phyloP scores from a whole-genome alignment of 805 yeast genomes.

The Candida taoyuanica region DNA sequence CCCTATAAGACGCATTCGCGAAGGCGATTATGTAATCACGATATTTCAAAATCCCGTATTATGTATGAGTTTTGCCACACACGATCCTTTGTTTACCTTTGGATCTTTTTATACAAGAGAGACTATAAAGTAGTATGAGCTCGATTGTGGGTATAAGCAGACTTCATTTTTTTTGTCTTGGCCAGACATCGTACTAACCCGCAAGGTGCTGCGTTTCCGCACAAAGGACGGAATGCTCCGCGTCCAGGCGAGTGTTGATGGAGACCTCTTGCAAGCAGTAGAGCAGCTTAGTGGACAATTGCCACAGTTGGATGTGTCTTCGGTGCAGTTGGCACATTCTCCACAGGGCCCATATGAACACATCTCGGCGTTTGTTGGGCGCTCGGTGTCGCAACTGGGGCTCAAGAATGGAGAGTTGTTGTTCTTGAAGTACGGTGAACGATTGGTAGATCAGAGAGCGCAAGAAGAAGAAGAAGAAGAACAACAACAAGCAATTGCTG shows the following conservation, averaged over 20 bases:
- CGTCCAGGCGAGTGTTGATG: constrained; percentile 43
- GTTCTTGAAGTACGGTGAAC: constrained; percentile 31
- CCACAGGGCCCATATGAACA: constrained; percentile 26
- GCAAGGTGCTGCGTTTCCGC: constrained; percentile 70
- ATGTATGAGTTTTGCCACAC: too few species aligned
- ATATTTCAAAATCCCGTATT: too few species aligned
- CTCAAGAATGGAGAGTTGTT: constrained; percentile 47
- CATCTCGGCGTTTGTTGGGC: constrained; percentile 25
- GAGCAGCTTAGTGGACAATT: constrained; percentile 32
- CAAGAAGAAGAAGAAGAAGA: too few species aligned
- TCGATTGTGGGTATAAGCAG: constrained; percentile 7
- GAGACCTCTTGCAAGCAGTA: constrained; percentile 41
- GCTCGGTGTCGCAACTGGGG: constrained; percentile 33
- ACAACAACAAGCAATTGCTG: constrained; percentile 7
- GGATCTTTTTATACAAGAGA: too few species aligned
- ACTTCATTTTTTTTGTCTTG: too few species aligned
- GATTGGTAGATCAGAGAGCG: too few species aligned
- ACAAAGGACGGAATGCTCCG: constrained; percentile 82
- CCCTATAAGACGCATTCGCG: too few species aligned
- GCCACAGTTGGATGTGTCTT: constrained; percentile 23
- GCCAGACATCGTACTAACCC: neutral
- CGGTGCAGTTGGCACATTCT: constrained; percentile 25
- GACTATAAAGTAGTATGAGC: too few species aligned
- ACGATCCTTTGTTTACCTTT: too few species aligned
- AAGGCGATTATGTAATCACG: too few species aligned